Evolutionary conservation across 108 stramenopile species (phyloP).

Genomic region (Heterococcus sp.): DNA sequence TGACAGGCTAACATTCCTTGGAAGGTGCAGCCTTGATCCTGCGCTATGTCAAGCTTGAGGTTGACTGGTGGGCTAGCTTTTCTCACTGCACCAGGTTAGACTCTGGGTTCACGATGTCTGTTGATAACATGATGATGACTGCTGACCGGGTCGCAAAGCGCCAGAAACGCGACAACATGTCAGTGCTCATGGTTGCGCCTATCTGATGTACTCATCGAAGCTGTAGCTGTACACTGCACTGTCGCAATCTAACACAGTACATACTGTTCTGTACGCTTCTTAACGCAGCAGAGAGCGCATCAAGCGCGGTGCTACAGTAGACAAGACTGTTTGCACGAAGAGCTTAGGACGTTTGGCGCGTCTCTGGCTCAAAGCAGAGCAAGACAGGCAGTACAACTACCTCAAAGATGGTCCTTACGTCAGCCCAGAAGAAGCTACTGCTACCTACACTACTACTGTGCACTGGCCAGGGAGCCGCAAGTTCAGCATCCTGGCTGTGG

Average conservation of each 20-base stretch:
- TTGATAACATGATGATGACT: no score
- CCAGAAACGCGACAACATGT: no score
- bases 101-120: no score
- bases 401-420: slow-evolving; percentile 89
- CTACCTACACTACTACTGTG: slow-evolving; percentile 97
- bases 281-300: slow-evolving; percentile 95
- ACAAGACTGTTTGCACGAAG: slow-evolving; percentile 97
- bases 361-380: slow-evolving; percentile 98
- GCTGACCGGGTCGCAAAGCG: no score
- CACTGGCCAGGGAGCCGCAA: slow-evolving; percentile 98
- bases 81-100: slow-evolving; percentile 49
- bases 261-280: no score
- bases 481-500: slow-evolving; percentile 95
- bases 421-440: slow-evolving; percentile 97
- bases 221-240: no score
- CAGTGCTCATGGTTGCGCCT: no score
- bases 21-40: slow-evolving; percentile 99
- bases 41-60: slow-evolving; percentile 97
- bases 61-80: slow-evolving; percentile 90
- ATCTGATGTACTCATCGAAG: no score
- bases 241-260: no score
- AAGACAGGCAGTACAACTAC: slow-evolving; percentile 99
- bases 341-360: slow-evolving; percentile 94
- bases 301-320: slow-evolving; percentile 96
- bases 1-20: slow-evolving; percentile 98